phyloP scores from a whole-genome alignment of 1,139 yeast genomes.

The Blastobotrys ciferrii region DNA sequence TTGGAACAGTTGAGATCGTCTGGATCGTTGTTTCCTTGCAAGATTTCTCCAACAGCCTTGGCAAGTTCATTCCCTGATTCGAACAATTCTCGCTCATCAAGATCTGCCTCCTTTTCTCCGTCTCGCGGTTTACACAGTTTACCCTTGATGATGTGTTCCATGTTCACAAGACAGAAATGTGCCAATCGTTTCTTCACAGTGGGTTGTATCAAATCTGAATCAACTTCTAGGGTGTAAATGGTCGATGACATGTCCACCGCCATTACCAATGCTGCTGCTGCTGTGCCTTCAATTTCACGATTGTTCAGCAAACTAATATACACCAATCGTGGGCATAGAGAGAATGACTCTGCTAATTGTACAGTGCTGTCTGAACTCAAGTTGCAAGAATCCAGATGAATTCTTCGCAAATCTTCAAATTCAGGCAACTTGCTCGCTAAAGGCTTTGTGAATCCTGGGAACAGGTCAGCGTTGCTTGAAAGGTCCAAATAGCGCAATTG shows the following conservation, averaged over 20 bases:
- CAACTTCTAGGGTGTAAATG: constrained; percentile 70
- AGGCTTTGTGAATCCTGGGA: constrained; percentile 66
- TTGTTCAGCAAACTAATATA: constrained; percentile 78
- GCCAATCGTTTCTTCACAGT: constrained; percentile 76
- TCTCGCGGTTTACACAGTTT: constrained; percentile 36
- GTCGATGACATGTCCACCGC: constrained; percentile 66
- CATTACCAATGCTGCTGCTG: constrained; percentile 66
- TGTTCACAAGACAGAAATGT: constrained; percentile 75
- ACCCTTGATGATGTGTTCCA: constrained; percentile 48
- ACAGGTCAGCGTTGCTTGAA: constrained; percentile 67
- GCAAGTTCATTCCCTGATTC: constrained; percentile 32
- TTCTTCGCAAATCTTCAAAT: constrained; percentile 61
- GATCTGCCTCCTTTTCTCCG: constrained; percentile 32
- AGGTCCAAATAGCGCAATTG: constrained; percentile 73
- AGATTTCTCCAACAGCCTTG: constrained; percentile 32
- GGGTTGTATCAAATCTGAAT: constrained; percentile 64
- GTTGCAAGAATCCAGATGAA: constrained; percentile 76
- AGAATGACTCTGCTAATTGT: constrained; percentile 66
- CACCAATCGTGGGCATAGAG: constrained; percentile 63
- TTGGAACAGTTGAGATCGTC: constrained; percentile 19
- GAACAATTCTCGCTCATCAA: constrained; percentile 27
- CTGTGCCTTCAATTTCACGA: constrained; percentile 51
- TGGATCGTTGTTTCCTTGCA: constrained; percentile 24
- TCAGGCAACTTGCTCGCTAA: constrained; percentile 63
- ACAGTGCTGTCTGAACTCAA: constrained; percentile 61